phyloP scores from a whole-genome alignment of 1,139 yeast species.

The Hyphopichia fennica region DNA sequence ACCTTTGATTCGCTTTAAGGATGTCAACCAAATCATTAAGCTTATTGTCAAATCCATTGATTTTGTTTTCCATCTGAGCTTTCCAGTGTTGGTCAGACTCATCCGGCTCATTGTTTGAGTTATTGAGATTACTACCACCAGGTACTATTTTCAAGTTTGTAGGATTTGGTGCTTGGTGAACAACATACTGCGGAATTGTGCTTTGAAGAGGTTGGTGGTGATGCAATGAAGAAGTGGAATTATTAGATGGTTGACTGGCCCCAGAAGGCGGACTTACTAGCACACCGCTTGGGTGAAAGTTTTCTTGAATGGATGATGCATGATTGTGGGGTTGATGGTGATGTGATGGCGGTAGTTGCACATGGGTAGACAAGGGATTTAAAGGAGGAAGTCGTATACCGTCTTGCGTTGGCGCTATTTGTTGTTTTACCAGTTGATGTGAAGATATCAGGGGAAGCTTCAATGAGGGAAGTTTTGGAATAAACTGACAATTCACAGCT shows the following conservation, averaged over 20 bases:
- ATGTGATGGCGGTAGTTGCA: background rate
- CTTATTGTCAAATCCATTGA: conserved; percentile 47
- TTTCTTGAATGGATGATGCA: no score
- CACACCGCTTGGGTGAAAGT: no score
- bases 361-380: conserved; percentile 7
- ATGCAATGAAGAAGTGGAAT: background rate
- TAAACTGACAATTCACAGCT: conserved; percentile 51
- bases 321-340: background rate
- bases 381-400: conserved; percentile 18
- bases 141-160: background rate
- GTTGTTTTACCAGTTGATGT: background rate
- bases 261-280: no score
- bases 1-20: conserved; percentile 32
- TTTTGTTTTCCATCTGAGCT: conserved; percentile 42
- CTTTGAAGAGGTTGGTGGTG: background rate
- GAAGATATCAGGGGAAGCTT: conserved; percentile 32
- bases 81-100: conserved; percentile 35
- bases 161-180: background rate
- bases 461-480: conserved; percentile 51
- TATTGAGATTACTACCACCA: background rate
- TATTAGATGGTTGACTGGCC: no score
- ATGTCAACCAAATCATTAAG: conserved; percentile 44
- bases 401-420: conserved; percentile 2
- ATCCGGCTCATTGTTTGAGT: background rate
- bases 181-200: background rate